Evolutionary conservation across 2,329 filamentous ascomycete species (phyloP).

Genomic region (Paraphoma sp.): DNA sequence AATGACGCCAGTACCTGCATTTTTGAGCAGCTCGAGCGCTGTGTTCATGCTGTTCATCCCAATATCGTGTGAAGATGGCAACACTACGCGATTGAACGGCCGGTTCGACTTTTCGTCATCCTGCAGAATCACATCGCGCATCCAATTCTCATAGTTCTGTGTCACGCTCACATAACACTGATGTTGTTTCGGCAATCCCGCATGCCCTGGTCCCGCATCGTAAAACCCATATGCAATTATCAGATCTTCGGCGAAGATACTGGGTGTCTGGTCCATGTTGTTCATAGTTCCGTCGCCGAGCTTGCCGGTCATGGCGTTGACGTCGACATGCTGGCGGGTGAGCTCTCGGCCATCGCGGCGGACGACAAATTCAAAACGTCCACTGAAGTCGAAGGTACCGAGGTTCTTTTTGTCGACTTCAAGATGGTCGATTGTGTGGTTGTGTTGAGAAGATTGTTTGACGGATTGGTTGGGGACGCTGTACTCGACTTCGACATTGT

Average conservation of each 20-base stretch:
- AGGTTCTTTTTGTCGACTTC: slow-evolving; percentile 57
- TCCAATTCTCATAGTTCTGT: slow-evolving; percentile 54
- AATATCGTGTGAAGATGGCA: slow-evolving; percentile 57
- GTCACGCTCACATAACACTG: slow-evolving; percentile 54
- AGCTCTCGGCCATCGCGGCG: slow-evolving; percentile 49
- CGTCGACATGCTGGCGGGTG: slow-evolving; percentile 53
- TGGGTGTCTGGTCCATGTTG: slow-evolving; percentile 37
- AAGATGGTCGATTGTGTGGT: slow-evolving; percentile 51
- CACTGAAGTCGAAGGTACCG: slow-evolving; percentile 52
- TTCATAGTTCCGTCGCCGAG: slow-evolving; percentile 50
- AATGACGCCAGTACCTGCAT: slow-evolving; percentile 41
- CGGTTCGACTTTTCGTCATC: slow-evolving; percentile 49
- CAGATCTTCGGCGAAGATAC: slow-evolving; percentile 43
- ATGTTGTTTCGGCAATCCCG: slow-evolving; percentile 53
- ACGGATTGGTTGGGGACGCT: slow-evolving; percentile 50
- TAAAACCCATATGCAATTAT: slow-evolving; percentile 59
- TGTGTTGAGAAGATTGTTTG: slow-evolving; percentile 38
- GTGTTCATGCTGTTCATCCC: slow-evolving; percentile 61
- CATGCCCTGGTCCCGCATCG: slow-evolving; percentile 54
- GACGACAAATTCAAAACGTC: slow-evolving; percentile 54
- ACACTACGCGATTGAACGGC: slow-evolving; percentile 53
- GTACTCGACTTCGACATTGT: slow-evolving; percentile 53
- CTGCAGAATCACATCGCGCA: slow-evolving; percentile 51
- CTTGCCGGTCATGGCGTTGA: slow-evolving; percentile 56
- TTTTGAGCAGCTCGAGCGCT: slow-evolving; percentile 48